A percentile compares a stretch with the other conserved stretches of the same genome.
Evolutionary conservation across 2,329 filamentous ascomycete genomes (phyloP).

Genomic region (Sporothrix mexicana): DNA sequence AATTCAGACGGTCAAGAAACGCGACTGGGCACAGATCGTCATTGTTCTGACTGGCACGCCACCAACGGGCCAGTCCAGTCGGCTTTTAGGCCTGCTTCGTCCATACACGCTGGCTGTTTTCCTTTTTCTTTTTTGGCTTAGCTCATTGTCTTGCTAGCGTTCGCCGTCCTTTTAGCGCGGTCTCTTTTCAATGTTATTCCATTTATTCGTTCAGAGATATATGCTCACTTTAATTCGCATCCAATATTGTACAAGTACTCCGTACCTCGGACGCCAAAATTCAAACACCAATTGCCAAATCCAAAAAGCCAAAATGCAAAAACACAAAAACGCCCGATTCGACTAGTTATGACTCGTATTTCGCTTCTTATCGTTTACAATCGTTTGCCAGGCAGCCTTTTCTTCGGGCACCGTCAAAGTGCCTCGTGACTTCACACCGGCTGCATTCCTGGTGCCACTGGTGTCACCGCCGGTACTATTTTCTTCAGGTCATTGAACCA

Average conservation of each 20-base stretch:
- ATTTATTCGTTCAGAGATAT: too few species aligned
- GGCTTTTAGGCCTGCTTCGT: slow-evolving; percentile 1
- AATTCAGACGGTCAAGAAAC: background rate
- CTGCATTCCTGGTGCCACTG: background rate
- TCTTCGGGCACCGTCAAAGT: background rate
- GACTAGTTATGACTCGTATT: background rate
- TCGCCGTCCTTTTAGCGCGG: too few species aligned
- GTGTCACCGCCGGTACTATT: background rate
- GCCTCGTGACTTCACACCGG: background rate
- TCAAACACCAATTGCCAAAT: too few species aligned
- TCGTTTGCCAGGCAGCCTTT: background rate
- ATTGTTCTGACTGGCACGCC: slow-evolving; percentile 3
- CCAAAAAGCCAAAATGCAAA: background rate
- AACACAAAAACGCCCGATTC: background rate
- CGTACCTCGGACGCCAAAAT: background rate
- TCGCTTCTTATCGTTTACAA: background rate
- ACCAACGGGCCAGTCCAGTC: background rate
- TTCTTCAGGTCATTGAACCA: slow-evolving; percentile 31
- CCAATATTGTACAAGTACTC: background rate
- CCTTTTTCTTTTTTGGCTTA: background rate
- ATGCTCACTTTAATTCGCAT: too few species aligned
- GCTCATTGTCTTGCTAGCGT: too few species aligned
- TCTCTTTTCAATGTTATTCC: too few species aligned
- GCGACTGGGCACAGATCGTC: slow-evolving; percentile 11
- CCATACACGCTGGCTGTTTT: background rate